phyloP scores from a whole-genome alignment of 176 grass and related monocot species.

The sorghum (Sorghum bicolor) region Sorghum_bicolor_NCBIv3 NC_012871.2:69978001-69978500 shows the following conservation, averaged over 20 bases:
- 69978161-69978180: slow-evolving; percentile 40
- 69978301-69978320: slow-evolving; percentile 10
- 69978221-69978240: slow-evolving; percentile 45
- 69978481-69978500: slow-evolving; percentile 27
- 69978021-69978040: too few species aligned
- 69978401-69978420: slow-evolving; percentile 1
- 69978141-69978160: slow-evolving; percentile 32
- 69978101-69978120: background rate
- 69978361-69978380: slow-evolving; percentile 35
- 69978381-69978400: slow-evolving; percentile 13
- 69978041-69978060: too few species aligned
- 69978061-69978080: too few species aligned
- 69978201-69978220: slow-evolving; percentile 25
- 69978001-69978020: too few species aligned
- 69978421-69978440: slow-evolving; percentile 16
- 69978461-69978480: slow-evolving; percentile 33
- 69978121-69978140: background rate
- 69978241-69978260: slow-evolving; percentile 22
- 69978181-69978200: slow-evolving; percentile 25
- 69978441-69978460: slow-evolving; percentile 36
- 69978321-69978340: slow-evolving; percentile 37
- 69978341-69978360: slow-evolving; percentile 23
- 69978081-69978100: too few species aligned
- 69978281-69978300: slow-evolving; percentile 27
- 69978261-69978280: slow-evolving; percentile 22